phyloP scores from a whole-genome alignment of 352 stramenopile species.

The Pythium coloratum region DNA sequence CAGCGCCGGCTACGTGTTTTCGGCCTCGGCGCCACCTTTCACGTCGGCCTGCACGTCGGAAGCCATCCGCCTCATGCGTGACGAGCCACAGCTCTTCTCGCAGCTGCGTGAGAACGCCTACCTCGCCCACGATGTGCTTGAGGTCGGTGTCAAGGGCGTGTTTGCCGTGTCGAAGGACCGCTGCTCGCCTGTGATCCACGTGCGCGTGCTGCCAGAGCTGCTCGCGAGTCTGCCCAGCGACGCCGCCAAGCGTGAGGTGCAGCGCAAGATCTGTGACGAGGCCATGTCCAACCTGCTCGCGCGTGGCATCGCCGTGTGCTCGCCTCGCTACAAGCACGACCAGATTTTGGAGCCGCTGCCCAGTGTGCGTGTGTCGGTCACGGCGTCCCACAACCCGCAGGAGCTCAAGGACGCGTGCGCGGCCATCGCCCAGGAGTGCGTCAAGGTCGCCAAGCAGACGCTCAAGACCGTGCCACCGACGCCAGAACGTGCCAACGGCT shows the following conservation, averaged over 20 bases:
- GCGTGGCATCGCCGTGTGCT: slow-evolving; percentile 73
- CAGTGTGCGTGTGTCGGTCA: slow-evolving; percentile 77
- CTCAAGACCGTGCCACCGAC: slow-evolving; percentile 35
- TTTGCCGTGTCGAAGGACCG: slow-evolving; percentile 60
- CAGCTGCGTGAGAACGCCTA: slow-evolving; percentile 67
- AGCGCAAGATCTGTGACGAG: slow-evolving; percentile 60
- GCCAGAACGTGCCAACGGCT: slow-evolving; percentile 21
- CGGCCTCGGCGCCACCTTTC: slow-evolving; percentile 96
- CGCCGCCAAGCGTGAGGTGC: slow-evolving; percentile 47
- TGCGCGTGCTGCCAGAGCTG: slow-evolving; percentile 53
- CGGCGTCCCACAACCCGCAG: slow-evolving; percentile 59
- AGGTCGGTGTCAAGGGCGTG: slow-evolving; percentile 33
- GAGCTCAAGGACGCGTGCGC: slow-evolving; percentile 61
- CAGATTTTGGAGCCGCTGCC: slow-evolving; percentile 60
- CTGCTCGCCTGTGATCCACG: slow-evolving; percentile 71
- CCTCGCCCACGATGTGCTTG: slow-evolving; percentile 57
- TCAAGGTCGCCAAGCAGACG: slow-evolving; percentile 48
- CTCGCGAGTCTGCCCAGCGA: slow-evolving; percentile 40
- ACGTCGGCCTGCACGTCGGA: slow-evolving; percentile 88
- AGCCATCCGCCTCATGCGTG: slow-evolving; percentile 83
- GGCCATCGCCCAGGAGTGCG: slow-evolving; percentile 55
- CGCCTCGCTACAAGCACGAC: slow-evolving; percentile 68
- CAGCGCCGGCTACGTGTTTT: slow-evolving; percentile 98
- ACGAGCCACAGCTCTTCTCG: slow-evolving; percentile 72
- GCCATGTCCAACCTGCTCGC: slow-evolving; percentile 61